A percentile compares a stretch with the other conserved stretches of the same genome.
Conservation (phyloP, 2,329 filamentous ascomycete species). For the Ophiocordyceps robertsii region DNA sequence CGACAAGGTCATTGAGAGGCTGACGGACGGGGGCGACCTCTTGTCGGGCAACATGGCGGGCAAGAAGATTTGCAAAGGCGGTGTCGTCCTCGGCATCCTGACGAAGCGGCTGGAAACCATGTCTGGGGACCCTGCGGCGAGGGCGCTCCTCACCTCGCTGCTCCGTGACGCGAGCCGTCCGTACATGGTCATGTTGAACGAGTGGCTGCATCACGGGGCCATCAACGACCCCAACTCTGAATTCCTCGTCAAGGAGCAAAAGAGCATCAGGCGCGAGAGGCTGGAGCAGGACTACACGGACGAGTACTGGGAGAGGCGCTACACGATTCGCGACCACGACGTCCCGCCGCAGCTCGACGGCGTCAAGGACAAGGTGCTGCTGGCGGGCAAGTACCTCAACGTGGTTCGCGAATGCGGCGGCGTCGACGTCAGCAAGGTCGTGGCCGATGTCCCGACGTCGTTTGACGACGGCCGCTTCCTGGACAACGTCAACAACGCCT, state of each 20-base stretch:
- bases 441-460: slow-evolving; percentile 75
- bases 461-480: slow-evolving; percentile 88
- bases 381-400: slow-evolving; percentile 95
- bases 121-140: slow-evolving; percentile 84
- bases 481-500: slow-evolving; percentile 91
- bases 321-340: slow-evolving; percentile 83
- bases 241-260: slow-evolving; percentile 90
- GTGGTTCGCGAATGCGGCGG: slow-evolving; percentile 95
- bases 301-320: slow-evolving; percentile 97
- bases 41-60: slow-evolving; percentile 64
- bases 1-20: slow-evolving; percentile 82
- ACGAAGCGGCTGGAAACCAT: slow-evolving; percentile 76
- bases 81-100: slow-evolving; percentile 78
- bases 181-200: slow-evolving; percentile 97
- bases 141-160: slow-evolving; percentile 66
- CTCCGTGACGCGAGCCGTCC: slow-evolving; percentile 80
- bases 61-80: slow-evolving; percentile 95
- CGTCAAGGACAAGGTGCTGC: slow-evolving; percentile 84
- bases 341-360: slow-evolving; percentile 83
- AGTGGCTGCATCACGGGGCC: slow-evolving; percentile 92
- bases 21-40: slow-evolving; percentile 76
- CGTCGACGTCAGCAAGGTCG: slow-evolving; percentile 81
- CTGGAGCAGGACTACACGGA: slow-evolving; percentile 96
- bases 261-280: slow-evolving; percentile 81
- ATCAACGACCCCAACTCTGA: slow-evolving; percentile 91